Base-by-base conservation (phyloP, 306 rosid species). In the Cicer yamashitae region DNA sequence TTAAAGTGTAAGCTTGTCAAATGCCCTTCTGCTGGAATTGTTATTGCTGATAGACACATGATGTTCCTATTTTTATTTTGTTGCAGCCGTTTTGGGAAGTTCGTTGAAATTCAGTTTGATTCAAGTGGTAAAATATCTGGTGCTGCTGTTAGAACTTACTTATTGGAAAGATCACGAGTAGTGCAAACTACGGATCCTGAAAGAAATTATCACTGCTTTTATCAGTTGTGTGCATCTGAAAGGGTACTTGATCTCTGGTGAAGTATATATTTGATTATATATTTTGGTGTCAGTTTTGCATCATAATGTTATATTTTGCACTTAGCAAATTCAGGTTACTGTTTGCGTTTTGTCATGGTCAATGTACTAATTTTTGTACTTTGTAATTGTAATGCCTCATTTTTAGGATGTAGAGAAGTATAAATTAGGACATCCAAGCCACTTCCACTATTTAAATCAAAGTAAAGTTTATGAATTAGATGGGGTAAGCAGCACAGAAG, bases 191-290 rank as follows among this genome's bases (percentile, higher is more conserved):
- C 96, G 8, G 89, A 94, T 70, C 97, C 96, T 12, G 97, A 94
- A 85, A 90, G 99, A 89, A 94, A 94, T 76, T 94, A 90, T 78
- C 98, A 94, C 69, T 94, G 99, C 79, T 94, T 94, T 86, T 94
- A 94, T 86, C 97, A 92, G 65, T 81, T 94, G 84, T 94, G 98
- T 79, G 91, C 99, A 68, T 90, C 90, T 62, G 88, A 90, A 86
- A 87, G 71, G 98, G 99, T 94, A 81, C 77, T 73, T 13, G 48
- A 71, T 81, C 57, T 80, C 50, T 67, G 67, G 60, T 70, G 73
- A 34, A 40, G 34, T 30, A 62, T 62, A 34, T 70, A 34, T 71
- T 69, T 37, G 20, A 43, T 66, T 48, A 38, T 54, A 39, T 44
- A 17, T 41, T 48, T 14, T 77, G 78, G 48, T 45, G 46, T 67